Conservation (phyloP, 1,284 basidiomycete genomes). For the Pisolithus thermaeus region DNA sequence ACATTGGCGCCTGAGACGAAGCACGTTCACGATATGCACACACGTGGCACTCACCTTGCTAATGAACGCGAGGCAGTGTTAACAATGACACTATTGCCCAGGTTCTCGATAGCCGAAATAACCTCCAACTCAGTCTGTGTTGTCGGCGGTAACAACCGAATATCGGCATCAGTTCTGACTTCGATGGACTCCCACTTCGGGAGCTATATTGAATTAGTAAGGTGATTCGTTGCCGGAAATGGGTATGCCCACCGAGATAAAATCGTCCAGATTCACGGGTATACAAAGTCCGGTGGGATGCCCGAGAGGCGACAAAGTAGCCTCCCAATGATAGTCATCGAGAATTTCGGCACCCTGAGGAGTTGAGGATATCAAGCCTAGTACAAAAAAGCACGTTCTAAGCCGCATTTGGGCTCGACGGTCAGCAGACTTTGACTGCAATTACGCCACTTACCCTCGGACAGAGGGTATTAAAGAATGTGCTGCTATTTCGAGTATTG, state of each 20-base stretch:
- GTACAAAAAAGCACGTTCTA: constrained; percentile 94
- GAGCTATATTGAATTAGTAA: constrained; percentile 43
- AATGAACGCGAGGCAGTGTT: constrained; percentile 87
- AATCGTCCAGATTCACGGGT: constrained; percentile 76
- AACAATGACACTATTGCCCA: constrained; percentile 94
- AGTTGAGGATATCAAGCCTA: constrained; percentile 79
- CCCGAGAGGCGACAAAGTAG: constrained; percentile 84
- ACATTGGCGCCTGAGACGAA: constrained; percentile 5
- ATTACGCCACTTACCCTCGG: constrained; percentile 66
- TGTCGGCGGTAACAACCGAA: constrained; percentile 58
- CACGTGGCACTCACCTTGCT: constrained; percentile 51
- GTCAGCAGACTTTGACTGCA: neutral
- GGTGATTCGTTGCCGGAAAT: neutral
- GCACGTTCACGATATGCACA: neutral
- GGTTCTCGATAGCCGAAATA: constrained; percentile 85
- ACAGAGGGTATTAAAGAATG: constrained; percentile 87
- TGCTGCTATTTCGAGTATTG: constrained; percentile 88
- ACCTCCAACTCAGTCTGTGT: constrained; percentile 80
- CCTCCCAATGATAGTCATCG: constrained; percentile 90
- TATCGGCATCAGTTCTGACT: constrained; percentile 39
- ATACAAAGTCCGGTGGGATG: constrained; percentile 87
- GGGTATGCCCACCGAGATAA: constrained; percentile 63
- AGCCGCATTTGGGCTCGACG: constrained; percentile 6
- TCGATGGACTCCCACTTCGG: constrained; percentile 65
- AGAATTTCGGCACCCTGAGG: constrained; percentile 75